phyloP scores from a whole-genome alignment of 108 stramenopile genomes.

The Cafeteria roenbergensis region DNA sequence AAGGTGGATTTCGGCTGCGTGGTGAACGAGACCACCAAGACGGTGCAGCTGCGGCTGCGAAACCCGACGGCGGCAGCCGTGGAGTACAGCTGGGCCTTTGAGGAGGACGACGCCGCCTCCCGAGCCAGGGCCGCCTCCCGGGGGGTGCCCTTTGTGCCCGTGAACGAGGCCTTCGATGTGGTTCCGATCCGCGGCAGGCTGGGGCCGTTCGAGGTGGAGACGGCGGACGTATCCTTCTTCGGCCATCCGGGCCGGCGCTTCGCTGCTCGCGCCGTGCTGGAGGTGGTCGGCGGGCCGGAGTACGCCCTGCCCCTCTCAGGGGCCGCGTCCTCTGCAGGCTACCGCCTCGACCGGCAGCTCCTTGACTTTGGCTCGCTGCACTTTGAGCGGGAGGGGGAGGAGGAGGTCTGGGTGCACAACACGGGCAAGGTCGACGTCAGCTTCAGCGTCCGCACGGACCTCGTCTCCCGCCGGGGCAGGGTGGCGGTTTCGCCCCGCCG shows the following conservation, averaged over 20 bases:
- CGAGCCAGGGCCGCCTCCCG: slow-evolving; percentile 6
- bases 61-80: slow-evolving; percentile 34
- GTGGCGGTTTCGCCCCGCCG: slow-evolving; percentile 22
- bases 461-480: slow-evolving; percentile 17
- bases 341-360: slow-evolving; percentile 29
- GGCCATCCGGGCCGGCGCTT: slow-evolving; percentile 37
- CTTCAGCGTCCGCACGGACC: slow-evolving; percentile 17
- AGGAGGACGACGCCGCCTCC: slow-evolving; percentile 29
- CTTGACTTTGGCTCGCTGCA: slow-evolving; percentile 47
- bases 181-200: slow-evolving; percentile 43
- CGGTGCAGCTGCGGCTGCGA: slow-evolving; percentile 29
- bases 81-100: slow-evolving; percentile 40
- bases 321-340: slow-evolving; percentile 42
- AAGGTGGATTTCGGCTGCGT: slow-evolving; percentile 48
- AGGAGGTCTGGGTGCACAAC: slow-evolving; percentile 41
- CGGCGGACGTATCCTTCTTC: slow-evolving; percentile 45
- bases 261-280: slow-evolving; percentile 30
- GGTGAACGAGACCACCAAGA: slow-evolving; percentile 52
- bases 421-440: slow-evolving; percentile 44
- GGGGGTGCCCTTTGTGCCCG: slow-evolving; percentile 23
- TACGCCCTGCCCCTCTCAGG: slow-evolving; percentile 41
- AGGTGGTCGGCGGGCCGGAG: slow-evolving; percentile 51
- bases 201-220: slow-evolving; percentile 40
- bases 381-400: slow-evolving; percentile 30
- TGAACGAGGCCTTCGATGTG: slow-evolving; percentile 48